Evolutionary conservation across 345 rosid genomes (phyloP).

Genomic region (Rhizophora apiculata): DNA sequence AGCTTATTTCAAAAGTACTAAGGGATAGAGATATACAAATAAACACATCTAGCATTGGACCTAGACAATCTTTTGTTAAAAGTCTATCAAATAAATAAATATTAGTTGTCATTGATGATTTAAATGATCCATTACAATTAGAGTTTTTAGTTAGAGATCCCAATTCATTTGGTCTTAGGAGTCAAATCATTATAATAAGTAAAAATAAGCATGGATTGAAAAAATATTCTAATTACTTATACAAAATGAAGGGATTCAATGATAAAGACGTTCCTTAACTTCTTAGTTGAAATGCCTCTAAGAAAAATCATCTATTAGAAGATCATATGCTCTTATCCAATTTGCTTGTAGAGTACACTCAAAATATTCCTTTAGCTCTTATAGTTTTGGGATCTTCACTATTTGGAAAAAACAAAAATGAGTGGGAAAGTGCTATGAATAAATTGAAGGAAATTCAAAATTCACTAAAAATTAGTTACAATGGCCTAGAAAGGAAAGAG

Average conservation of each 20-base stretch:
- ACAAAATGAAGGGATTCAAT: background rate
- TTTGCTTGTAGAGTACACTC: background rate
- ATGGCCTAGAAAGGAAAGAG: too few species aligned
- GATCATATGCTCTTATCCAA: background rate
- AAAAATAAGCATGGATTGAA: background rate
- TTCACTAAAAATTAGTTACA: too few species aligned
- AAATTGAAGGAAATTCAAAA: too few species aligned
- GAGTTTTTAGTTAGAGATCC: background rate
- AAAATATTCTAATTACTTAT: background rate
- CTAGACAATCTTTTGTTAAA: background rate
- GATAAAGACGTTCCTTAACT: background rate
- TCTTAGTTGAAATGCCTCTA: background rate
- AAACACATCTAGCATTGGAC: background rate
- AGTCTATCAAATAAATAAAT: background rate
- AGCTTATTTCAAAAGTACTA: background rate
- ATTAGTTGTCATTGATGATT: constrained; percentile 4
- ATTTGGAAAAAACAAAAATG: background rate
- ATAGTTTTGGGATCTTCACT: background rate
- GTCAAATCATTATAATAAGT: background rate
- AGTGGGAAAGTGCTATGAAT: background rate
- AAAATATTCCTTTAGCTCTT: background rate
- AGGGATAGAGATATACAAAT: background rate
- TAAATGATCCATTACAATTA: background rate
- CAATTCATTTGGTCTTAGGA: background rate
- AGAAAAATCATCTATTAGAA: background rate